phyloP scores from a whole-genome alignment of 148 eudicot genomes.

The Polygonum maritimum region DNA sequence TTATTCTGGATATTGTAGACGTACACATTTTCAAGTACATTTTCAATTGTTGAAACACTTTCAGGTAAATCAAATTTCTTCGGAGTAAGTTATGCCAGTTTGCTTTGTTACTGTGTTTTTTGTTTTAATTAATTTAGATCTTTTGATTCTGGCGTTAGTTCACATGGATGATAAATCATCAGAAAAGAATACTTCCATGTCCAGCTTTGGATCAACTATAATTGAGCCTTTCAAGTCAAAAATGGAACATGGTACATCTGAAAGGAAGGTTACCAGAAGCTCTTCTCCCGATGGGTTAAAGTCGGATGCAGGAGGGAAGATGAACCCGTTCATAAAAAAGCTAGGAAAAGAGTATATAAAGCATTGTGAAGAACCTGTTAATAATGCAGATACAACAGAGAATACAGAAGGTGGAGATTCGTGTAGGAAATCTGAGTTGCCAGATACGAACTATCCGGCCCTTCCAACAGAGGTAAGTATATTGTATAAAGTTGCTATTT shows the following conservation, averaged over 20 bases:
- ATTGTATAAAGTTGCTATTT: background rate
- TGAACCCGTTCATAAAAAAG: constrained; percentile 27
- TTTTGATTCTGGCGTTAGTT: constrained; percentile 31
- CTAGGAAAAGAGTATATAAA: constrained; percentile 30
- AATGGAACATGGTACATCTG: constrained; percentile 30
- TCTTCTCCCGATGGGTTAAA: constrained; percentile 29
- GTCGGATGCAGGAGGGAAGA: constrained; percentile 22
- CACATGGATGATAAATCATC: constrained; percentile 22
- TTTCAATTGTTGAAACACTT: constrained; percentile 75
- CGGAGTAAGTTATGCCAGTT: constrained; percentile 25
- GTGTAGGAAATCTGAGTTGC: constrained; percentile 26
- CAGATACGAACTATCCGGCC: constrained; percentile 46
- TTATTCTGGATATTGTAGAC: constrained; percentile 54
- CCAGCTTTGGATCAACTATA: constrained; percentile 22
- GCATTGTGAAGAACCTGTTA: constrained; percentile 32
- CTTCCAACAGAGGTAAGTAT: constrained; percentile 70
- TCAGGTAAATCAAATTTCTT: constrained; percentile 42
- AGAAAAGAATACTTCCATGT: constrained; percentile 29
- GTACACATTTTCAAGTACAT: constrained; percentile 75
- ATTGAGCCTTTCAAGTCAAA: constrained; percentile 33
- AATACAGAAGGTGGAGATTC: constrained; percentile 23
- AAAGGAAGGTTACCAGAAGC: constrained; percentile 33
- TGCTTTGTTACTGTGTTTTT: background rate
- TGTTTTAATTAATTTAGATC: background rate
- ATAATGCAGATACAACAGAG: constrained; percentile 23